Evolutionary conservation across 75 land plant genomes (phyloP), one percentile per base, ranked within the genome.

Genomic region (Pinus albicaulis): DNA sequence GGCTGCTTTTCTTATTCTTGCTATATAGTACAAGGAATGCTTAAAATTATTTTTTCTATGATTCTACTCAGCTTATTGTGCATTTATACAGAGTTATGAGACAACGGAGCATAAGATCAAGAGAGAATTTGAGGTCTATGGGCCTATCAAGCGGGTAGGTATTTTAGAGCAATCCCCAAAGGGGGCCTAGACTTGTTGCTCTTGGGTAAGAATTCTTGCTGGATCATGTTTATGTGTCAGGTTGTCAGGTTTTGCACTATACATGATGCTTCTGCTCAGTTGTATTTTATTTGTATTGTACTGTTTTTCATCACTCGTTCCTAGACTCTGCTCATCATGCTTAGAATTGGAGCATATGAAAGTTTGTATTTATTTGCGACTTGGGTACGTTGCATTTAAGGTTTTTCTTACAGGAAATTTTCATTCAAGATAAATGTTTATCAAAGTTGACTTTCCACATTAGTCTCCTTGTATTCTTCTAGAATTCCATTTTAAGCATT

Each of bases 61-160:
- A 28, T 64, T 34, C 34, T 6, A 64, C 7, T 64, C 68, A 16
- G 23, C 19, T 69, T 75, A 55, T 36, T 73, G n/a, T 73, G 26
- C 19, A 76, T 69, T 70, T 74, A 38, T 87, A 84, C 92, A 96
- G 99, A 96, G 84, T 62, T 92, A 96, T 80, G 99, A 96, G 82
- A 94, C 99, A 71, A 87, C 98, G 36, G 99, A 96, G 81, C 92
- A 89, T 81, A 92, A 92, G 80, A 87, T 96, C 71, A 92, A 92
- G 89, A 92, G 99, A 84, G 99, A 96, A 89, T 96, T 96, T 94
- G 99, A 96, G 83, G 79, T 87, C n/a, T 96, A 94, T 87, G 99
- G 99, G 57, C 98, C 99, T 76, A 94, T 96, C 71, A 96, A 96
- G 76, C 80, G 98, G 93, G 99, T 96, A 89, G 86, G 99, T 94